Evolutionary conservation across 2,329 filamentous ascomycete genomes (phyloP).

Genomic region (Metarhizium robertsii): DNA sequence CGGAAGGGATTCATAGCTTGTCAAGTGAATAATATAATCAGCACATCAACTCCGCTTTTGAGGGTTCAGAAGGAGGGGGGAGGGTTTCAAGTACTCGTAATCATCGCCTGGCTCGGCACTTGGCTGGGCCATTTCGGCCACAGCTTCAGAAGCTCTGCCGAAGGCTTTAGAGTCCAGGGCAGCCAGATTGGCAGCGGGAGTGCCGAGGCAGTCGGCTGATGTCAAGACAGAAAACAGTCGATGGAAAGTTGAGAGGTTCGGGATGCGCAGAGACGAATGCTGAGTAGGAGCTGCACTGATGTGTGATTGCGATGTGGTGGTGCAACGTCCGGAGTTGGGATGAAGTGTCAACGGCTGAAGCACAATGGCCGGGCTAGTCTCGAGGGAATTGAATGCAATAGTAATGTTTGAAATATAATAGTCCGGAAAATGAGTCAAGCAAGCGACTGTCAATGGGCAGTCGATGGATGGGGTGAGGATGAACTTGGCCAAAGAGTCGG

Average conservation of each 20-base stretch:
- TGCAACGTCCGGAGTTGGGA: background rate
- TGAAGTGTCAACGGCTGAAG: background rate
- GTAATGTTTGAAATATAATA: background rate
- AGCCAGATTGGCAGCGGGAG: constrained; percentile 41
- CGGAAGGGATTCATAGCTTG: constrained; percentile 84
- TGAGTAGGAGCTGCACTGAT: background rate
- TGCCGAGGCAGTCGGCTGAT: background rate
- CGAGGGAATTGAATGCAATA: background rate
- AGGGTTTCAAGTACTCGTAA: constrained; percentile 46
- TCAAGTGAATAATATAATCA: background rate
- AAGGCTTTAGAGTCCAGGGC: constrained; percentile 51
- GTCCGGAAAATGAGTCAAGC: background rate
- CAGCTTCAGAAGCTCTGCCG: constrained; percentile 56
- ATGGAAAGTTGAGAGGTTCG: background rate
- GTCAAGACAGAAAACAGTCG: background rate
- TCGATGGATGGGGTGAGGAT: background rate
- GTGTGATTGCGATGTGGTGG: background rate
- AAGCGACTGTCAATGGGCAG: background rate
- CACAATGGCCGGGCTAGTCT: background rate
- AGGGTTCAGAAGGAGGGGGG: background rate
- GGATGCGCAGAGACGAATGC: background rate
- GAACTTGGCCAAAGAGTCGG: constrained; percentile 5
- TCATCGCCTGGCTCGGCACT: constrained; percentile 54
- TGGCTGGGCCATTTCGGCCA: constrained; percentile 62
- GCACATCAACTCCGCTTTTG: background rate